phyloP scores from a whole-genome alignment of 768 basidiomycete species.

The Daedaleopsis nitida region DNA sequence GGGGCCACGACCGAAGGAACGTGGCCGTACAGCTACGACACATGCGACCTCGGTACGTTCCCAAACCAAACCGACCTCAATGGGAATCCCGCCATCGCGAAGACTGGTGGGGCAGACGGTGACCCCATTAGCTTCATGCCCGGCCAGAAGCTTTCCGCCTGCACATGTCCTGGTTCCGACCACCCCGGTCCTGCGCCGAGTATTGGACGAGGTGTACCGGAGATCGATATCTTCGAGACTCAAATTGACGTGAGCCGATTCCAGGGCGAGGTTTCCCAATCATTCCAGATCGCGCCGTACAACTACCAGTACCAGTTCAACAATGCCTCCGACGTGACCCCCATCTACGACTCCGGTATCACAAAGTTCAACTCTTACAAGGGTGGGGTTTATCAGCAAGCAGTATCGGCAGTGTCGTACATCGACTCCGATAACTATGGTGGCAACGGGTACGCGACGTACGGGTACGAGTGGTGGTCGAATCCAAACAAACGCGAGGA shows the following conservation, averaged over 20 bases:
- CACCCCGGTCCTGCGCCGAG: conserved; percentile 82
- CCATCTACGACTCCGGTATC: conserved; percentile 50
- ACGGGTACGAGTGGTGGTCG: conserved; percentile 82
- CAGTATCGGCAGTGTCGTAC: conserved; percentile 63
- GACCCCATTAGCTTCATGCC: conserved; percentile 72
- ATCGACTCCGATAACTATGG: conserved; percentile 60
- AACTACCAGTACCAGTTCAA: conserved; percentile 67
- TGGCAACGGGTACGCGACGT: conserved; percentile 55
- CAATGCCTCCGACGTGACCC: conserved; percentile 51
- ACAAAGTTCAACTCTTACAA: conserved; percentile 68
- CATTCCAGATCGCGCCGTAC: conserved; percentile 79
- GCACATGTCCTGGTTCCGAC: conserved; percentile 83
- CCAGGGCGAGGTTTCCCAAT: conserved; percentile 75
- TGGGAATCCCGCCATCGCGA: conserved; percentile 58
- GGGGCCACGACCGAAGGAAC: conserved; percentile 85
- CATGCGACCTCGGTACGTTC: conserved; percentile 86
- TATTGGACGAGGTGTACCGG: conserved; percentile 77
- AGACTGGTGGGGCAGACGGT: conserved; percentile 53
- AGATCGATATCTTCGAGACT: conserved; percentile 92
- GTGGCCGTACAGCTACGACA: conserved; percentile 84
- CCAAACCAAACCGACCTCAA: conserved; percentile 72
- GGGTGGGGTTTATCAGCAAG: conserved; percentile 76
- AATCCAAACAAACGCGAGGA: conserved; percentile 62
- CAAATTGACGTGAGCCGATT: conserved; percentile 58
- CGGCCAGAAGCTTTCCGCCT: conserved; percentile 85